Conservation (phyloP, 83 land plant species). For the Diphasiastrum complanatum region DNA sequence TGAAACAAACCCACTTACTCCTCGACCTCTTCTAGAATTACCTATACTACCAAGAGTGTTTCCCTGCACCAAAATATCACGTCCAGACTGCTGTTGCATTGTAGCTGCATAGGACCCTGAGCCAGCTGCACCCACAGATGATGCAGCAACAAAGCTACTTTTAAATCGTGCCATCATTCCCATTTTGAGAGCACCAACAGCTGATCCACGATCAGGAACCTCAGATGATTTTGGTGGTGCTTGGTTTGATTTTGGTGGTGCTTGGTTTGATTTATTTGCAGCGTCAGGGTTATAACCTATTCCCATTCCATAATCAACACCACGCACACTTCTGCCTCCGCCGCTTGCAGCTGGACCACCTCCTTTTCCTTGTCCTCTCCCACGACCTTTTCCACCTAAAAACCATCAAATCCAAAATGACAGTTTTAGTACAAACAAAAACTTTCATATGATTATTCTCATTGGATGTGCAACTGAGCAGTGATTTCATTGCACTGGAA, state of each 20-base stretch:
- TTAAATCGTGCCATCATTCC: slow-evolving; percentile 95
- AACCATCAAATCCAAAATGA: slow-evolving; percentile 4
- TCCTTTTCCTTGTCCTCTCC: slow-evolving; percentile 39
- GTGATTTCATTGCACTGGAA: no score
- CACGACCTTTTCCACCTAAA: slow-evolving; percentile 48
- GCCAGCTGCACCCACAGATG: slow-evolving; percentile 28
- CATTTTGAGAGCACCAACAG: slow-evolving; percentile 56
- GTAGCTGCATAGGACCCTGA: slow-evolving; percentile 11
- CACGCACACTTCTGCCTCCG: slow-evolving; percentile 78
- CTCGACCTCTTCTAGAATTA: slow-evolving; percentile 18
- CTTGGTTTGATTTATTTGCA: slow-evolving; percentile 21
- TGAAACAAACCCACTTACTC: slow-evolving; percentile 56
- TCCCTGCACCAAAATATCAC: slow-evolving; percentile 27
- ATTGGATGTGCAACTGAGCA: no score
- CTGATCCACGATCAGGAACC: slow-evolving; percentile 48
- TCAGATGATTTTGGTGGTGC: slow-evolving; percentile 11
- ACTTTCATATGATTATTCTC: no score
- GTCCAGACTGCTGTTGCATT: slow-evolving; percentile 12
- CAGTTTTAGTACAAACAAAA: no score
- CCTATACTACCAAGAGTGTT: slow-evolving; percentile 10
- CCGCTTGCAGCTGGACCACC: slow-evolving; percentile 41
- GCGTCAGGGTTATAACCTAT: slow-evolving; percentile 78
- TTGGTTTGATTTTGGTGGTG: slow-evolving; percentile 6
- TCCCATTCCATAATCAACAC: slow-evolving; percentile 95
- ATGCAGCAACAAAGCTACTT: slow-evolving; percentile 88